Base-by-base conservation (phyloP, 257 asterid genomes). In the Solanum sejunctum region DNA sequence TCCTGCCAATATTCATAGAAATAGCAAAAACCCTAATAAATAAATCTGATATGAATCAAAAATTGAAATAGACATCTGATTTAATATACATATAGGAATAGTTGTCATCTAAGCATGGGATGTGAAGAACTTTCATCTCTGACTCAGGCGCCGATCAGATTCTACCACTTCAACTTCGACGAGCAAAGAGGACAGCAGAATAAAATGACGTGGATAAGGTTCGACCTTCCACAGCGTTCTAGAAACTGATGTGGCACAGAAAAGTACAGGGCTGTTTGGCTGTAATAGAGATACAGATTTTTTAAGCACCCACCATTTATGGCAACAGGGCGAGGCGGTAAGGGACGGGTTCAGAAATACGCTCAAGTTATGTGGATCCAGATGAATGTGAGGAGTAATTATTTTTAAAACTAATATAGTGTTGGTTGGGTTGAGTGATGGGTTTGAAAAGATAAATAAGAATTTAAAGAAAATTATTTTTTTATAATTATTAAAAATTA, bases 71-170 rank as follows among this genome's bases (percentile, higher is more conserved):
- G 58, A 13, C 20, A 73, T 75, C 3, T 47, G 49, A 21, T 13
- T 11, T 5, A 75, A 49, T 1, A 26, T 87, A 93, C 98, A 93
- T 71, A 92, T 92, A 93, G 67, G 95, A 88, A 85, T 93, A 93
- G 86, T 92, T 91, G 84, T 90, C 97, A 39, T 92, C 94, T 84
- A 93, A 84, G 88, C 95, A 93, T 26, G 94, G 97, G 70, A 93
- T 90, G 85, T 91, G 93, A 77, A 93, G 92, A 83, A 94, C 91
- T 93, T 90, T 94, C 98, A 94, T 93, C 80, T 18, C 49, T 17
- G 58, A 60, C 66, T 58, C 67, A 28, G 67, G 60, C 39, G 32
- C 61, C 58, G 73, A 78, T 78, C 47, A 52, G 63, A 78, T 17
- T 4, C 9, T 77, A 49, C 63, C 82, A 51, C 32, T 73, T 47